Percentiles rank a stretch among this genome's conserved stretches.
Conservation (phyloP, 352 stramenopile species). For the Globisporangium megalacanthum region DNA sequence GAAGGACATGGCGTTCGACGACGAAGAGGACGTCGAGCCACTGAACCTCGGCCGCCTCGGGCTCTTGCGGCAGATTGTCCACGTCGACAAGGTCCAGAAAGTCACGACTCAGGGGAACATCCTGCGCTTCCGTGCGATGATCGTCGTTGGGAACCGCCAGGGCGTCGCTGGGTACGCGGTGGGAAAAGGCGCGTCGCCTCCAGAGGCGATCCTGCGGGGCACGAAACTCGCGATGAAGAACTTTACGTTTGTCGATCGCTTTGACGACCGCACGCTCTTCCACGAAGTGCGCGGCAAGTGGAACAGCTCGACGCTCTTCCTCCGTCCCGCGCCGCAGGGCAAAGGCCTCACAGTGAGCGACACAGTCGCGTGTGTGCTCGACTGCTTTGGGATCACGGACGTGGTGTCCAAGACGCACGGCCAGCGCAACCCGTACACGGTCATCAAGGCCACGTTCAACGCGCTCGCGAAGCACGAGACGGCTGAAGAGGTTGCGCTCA, state of each 20-base stretch:
- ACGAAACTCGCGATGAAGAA: conserved; percentile 90
- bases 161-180: conserved; percentile 92
- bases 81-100: conserved; percentile 84
- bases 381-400: conserved; percentile 93
- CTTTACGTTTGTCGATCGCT: conserved; percentile 94
- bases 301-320: conserved; percentile 92
- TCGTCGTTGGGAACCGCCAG: conserved; percentile 92
- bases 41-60: conserved; percentile 67
- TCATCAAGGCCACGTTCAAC: conserved; percentile 94
- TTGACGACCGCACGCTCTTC: conserved; percentile 87
- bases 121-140: conserved; percentile 89
- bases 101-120: conserved; percentile 91
- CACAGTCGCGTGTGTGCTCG: conserved; percentile 74
- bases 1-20: conserved; percentile 63
- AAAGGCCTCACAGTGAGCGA: conserved; percentile 77
- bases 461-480: conserved; percentile 92
- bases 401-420: conserved; percentile 91
- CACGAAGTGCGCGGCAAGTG: conserved; percentile 92
- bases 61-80: conserved; percentile 73
- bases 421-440: conserved; percentile 93
- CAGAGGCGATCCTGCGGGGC: conserved; percentile 87
- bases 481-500: conserved; percentile 91
- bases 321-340: conserved; percentile 70
- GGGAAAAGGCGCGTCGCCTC: conserved; percentile 85
- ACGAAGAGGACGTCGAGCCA: conserved; percentile 52